Percentiles rank a stretch among this genome's conserved stretches.
Conservation (phyloP, 2,329 filamentous ascomycete genomes). For the Apiospora malaysiana region DNA sequence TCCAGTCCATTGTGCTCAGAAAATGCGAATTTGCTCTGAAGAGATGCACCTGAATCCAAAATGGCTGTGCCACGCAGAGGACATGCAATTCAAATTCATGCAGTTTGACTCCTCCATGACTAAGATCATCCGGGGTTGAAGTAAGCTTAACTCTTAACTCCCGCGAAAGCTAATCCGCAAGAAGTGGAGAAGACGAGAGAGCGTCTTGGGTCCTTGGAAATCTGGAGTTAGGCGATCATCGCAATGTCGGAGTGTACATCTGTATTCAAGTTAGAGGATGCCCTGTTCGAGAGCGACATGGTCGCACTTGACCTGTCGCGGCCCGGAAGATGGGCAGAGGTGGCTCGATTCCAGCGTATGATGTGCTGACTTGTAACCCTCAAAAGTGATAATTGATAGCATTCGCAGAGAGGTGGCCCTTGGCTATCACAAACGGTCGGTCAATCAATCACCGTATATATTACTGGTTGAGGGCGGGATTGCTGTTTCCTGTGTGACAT, state of each 20-base stretch:
- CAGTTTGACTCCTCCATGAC: background rate
- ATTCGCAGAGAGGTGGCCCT: background rate
- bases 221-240: background rate
- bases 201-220: background rate
- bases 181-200: background rate
- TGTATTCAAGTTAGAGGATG: background rate
- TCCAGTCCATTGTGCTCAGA: too few relatives aligned
- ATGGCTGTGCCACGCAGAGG: background rate
- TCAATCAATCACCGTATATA: background rate
- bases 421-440: background rate
- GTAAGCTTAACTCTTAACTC: slow-evolving; percentile 11
- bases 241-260: background rate
- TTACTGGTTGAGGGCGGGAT: background rate
- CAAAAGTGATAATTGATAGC: background rate
- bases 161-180: slow-evolving; percentile 13
- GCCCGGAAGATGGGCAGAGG: background rate
- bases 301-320: background rate
- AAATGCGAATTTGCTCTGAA: background rate
- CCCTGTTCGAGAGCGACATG: background rate
- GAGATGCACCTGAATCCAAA: too few relatives aligned
- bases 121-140: background rate
- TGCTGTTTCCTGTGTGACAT: background rate
- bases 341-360: background rate
- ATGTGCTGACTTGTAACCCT: background rate
- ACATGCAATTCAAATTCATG: background rate